Evolutionary conservation across 192 early-diverging fungal species (phyloP).

Genomic region (Ramicandelaber brevisporus): DNA sequence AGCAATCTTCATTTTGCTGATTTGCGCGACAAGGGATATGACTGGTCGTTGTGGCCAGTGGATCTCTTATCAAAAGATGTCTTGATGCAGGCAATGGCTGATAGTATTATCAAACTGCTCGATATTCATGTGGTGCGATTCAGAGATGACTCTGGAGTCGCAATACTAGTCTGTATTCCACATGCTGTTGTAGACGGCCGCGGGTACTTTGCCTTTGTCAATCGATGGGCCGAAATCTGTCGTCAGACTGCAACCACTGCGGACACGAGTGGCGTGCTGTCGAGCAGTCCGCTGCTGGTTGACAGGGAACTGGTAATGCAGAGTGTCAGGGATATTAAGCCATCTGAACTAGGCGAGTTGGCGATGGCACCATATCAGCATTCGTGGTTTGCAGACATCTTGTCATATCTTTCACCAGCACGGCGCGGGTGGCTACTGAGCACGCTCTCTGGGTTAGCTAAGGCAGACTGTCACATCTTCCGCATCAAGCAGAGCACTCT

Average conservation of each 20-base stretch:
- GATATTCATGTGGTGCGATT: constrained; percentile 1
- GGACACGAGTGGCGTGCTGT: not conserved
- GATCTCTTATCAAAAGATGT: constrained; percentile 7
- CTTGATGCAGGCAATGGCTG: constrained; percentile 2
- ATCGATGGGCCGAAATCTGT: constrained; percentile 4
- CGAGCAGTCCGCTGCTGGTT: not conserved
- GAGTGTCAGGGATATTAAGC: not conserved
- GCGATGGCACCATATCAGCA: not conserved
- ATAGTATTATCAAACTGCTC: constrained; percentile 1
- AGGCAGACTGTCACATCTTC: constrained; percentile 1
- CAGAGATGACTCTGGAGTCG: constrained; percentile 4
- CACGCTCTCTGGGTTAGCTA: not conserved
- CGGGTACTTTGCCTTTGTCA: constrained; percentile 4
- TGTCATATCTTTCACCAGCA: constrained; percentile 4
- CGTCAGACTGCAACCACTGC: not conserved
- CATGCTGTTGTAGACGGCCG: constrained; percentile 3
- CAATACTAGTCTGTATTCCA: not conserved
- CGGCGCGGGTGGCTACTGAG: constrained; percentile 1
- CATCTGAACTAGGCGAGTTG: not conserved
- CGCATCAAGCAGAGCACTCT: not conserved
- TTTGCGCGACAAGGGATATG: constrained; percentile 2
- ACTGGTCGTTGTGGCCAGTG: constrained; percentile 5
- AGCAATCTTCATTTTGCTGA: constrained; percentile 5
- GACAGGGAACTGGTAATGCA: not conserved
- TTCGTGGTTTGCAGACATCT: not conserved